Conservation (phyloP, 768 basidiomycete species). For the Suillus alpinus region DNA sequence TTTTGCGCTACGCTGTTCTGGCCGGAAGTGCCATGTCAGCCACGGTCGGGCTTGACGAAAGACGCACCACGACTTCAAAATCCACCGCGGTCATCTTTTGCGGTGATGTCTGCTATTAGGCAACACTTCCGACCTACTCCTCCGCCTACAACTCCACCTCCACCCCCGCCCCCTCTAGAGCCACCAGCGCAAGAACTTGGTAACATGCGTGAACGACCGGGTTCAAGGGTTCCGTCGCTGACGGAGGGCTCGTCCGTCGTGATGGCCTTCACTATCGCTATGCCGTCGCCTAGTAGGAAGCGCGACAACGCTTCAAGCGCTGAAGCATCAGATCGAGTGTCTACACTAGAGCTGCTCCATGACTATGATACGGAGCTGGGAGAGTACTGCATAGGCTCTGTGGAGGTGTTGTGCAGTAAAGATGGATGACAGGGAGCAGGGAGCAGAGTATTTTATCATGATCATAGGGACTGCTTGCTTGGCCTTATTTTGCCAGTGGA, state of each 20-base stretch:
- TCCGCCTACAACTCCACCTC: not conserved
- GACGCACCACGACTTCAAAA: not conserved
- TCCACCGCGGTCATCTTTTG: not conserved
- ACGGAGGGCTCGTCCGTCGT: constrained; percentile 24
- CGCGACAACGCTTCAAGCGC: not conserved
- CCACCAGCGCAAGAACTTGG: not conserved
- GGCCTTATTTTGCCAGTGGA: not conserved
- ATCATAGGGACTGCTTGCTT: too few relatives aligned
- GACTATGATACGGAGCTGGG: constrained; percentile 30
- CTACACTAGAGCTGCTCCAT: constrained; percentile 9
- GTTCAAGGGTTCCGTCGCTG: constrained; percentile 2
- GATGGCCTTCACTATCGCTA: constrained; percentile 39
- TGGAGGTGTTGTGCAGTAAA: constrained; percentile 17
- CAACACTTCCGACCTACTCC: not conserved
- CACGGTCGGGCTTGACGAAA: not conserved
- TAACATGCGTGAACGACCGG: not conserved
- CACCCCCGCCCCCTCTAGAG: not conserved
- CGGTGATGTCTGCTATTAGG: not conserved
- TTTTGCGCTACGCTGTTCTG: constrained; percentile 18
- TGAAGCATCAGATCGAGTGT: not conserved
- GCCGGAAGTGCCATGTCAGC: not conserved
- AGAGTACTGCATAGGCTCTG: constrained; percentile 28
- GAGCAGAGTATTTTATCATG: not conserved
- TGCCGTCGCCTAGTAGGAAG: constrained; percentile 31
- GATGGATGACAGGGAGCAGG: constrained; percentile 1